Percentiles rank a stretch among this genome's conserved stretches.
These are phyloP conservation scores for Penicillium sp. DNA, from an alignment of 2,329 filamentous ascomycete genomes.

Conservation along the genomic window DNA sequence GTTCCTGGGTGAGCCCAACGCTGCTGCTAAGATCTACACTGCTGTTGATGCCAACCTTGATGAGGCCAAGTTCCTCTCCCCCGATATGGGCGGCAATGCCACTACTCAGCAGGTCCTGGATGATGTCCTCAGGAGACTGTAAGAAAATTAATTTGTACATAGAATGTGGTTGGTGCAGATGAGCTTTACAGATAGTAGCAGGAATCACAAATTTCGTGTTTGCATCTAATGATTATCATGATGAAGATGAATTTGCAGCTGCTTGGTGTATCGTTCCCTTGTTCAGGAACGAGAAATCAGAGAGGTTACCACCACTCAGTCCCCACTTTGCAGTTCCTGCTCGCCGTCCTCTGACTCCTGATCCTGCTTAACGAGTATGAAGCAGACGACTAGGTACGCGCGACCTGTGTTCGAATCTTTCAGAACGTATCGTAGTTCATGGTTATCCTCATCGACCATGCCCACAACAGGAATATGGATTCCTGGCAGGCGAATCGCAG, in stretches of 20 bases:
- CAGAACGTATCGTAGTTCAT: conserved; percentile 88
- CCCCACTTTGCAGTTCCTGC: conserved; percentile 3
- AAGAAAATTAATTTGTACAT: conserved; percentile 42
- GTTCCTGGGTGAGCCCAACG: conserved; percentile 85
- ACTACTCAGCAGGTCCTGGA: conserved; percentile 84
- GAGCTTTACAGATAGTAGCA: conserved; percentile 2
- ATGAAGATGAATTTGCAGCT: not conserved
- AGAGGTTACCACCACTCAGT: not conserved
- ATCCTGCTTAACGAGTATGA: conserved; percentile 66
- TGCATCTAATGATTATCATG: not conserved
- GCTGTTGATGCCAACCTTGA: conserved; percentile 90
- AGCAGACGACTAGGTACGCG: conserved; percentile 80
- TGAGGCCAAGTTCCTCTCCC: conserved; percentile 80
- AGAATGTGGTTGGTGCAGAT: conserved; percentile 9
- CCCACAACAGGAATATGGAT: conserved; percentile 45
- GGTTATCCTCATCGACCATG: conserved; percentile 69
- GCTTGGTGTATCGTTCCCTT: not conserved
- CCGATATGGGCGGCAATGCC: conserved; percentile 87
- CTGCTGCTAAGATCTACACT: conserved; percentile 86
- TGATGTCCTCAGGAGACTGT: conserved; percentile 85
- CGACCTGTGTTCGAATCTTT: conserved; percentile 77
- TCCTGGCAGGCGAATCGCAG: conserved; percentile 48
- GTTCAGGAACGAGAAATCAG: not conserved
- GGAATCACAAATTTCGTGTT: not conserved
- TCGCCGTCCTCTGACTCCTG: conserved; percentile 41